These are phyloP conservation scores for Trypanosoma boissoni DNA, from an alignment of 208 protist genomes.

Conservation along the genomic window DNA sequence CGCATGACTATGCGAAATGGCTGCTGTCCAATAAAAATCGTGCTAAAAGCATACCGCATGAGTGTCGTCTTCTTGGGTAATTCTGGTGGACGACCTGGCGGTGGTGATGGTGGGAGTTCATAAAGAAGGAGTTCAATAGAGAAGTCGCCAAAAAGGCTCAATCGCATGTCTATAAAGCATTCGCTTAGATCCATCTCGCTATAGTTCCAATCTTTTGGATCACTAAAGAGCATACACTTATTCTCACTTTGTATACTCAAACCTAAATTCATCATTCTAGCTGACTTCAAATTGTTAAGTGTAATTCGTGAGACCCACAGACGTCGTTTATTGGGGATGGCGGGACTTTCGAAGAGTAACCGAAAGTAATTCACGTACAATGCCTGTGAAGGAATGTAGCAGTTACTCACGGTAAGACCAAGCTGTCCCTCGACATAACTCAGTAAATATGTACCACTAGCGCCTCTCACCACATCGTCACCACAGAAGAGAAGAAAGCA, in stretches of 20 bases:
- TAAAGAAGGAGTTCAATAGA: conserved; percentile 53
- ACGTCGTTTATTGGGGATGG: conserved; percentile 58
- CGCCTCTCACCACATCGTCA: too few species aligned
- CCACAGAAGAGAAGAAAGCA: conserved; percentile 76
- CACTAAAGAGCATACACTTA: conserved; percentile 42
- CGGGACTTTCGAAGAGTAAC: conserved; percentile 70
- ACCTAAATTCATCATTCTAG: conserved; percentile 41
- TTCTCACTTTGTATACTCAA: conserved; percentile 53
- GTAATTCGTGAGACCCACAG: conserved; percentile 45
- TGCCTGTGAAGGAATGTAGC: conserved; percentile 66
- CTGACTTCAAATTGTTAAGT: conserved; percentile 53
- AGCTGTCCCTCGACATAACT: conserved; percentile 62
- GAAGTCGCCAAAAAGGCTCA: conserved; percentile 76
- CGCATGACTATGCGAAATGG: conserved; percentile 50
- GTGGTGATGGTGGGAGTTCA: conserved; percentile 17
- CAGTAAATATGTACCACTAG: conserved; percentile 43
- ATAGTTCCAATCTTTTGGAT: conserved; percentile 43
- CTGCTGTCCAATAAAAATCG: conserved; percentile 67
- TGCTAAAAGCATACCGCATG: conserved; percentile 75
- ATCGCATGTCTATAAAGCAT: conserved; percentile 42
- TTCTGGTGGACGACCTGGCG: conserved; percentile 9
- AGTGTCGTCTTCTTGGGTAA: conserved; percentile 35
- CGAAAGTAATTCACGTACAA: conserved; percentile 83
- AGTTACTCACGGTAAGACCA: conserved; percentile 44
- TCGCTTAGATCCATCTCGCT: conserved; percentile 35